Conservation (phyloP, 805 yeast genomes). For the Cyberlindnera maclurae region DNA sequence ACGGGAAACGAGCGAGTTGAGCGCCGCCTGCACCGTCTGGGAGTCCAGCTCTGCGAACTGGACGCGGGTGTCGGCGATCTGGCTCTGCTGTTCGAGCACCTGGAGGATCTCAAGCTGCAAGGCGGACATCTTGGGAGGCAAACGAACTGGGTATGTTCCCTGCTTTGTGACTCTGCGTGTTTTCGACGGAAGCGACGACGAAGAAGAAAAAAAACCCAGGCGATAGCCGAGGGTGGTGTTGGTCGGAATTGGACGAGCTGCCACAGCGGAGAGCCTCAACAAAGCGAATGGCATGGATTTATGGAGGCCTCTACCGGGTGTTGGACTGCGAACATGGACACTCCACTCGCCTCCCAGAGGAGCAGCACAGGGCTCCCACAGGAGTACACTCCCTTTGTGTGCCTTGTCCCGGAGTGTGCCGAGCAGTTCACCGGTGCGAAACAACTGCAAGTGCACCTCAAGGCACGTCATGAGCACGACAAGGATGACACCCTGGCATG, state of each 20-base stretch:
- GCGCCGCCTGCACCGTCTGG: conserved; percentile 68
- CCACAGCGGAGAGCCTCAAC: neutral
- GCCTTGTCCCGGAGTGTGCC: conserved; percentile 61
- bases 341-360: conserved; percentile 12
- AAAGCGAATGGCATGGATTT: neutral
- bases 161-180: neutral
- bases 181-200: neutral
- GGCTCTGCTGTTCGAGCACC: conserved; percentile 53
- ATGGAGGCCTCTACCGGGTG: neutral
- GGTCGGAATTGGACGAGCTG: neutral
- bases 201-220: neutral
- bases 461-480: conserved; percentile 39
- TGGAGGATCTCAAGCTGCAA: conserved; percentile 58
- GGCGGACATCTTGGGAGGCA: conserved; percentile 49
- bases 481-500: conserved; percentile 10
- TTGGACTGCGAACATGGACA: too few relatives aligned
- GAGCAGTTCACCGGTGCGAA: conserved; percentile 52
- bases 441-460: conserved; percentile 57
- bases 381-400: conserved; percentile 58
- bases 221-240: neutral
- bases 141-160: too few relatives aligned
- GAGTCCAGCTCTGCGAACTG: conserved; percentile 62
- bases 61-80: conserved; percentile 61
- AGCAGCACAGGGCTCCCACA: conserved; percentile 47
- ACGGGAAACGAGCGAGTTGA: conserved; percentile 80